Percentiles rank a stretch among this genome's conserved stretches.
Evolutionary conservation across 2,329 filamentous ascomycete species (phyloP).

Genomic region (Aureobasidium sp.): DNA sequence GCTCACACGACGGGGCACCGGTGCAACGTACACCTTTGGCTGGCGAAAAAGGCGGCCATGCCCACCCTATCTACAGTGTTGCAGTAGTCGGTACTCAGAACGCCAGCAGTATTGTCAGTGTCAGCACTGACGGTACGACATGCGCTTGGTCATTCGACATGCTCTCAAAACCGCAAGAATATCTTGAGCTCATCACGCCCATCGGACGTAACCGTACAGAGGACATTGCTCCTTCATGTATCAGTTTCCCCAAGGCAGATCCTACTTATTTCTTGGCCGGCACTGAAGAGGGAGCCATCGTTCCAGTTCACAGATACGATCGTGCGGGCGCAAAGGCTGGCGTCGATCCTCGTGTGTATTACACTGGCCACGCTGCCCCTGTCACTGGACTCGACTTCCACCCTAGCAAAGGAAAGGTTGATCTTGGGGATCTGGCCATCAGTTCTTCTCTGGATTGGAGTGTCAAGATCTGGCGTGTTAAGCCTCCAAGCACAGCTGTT

Average conservation of each 20-base stretch:
- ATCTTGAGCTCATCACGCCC: constrained; percentile 78
- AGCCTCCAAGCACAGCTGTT: constrained; percentile 47
- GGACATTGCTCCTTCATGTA: constrained; percentile 87
- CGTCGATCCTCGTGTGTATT: constrained; percentile 79
- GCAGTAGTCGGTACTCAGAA: constrained; percentile 97
- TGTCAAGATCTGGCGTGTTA: constrained; percentile 92
- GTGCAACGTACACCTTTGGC: constrained; percentile 95
- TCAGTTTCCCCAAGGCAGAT: constrained; percentile 89
- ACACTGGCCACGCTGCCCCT: constrained; percentile 82
- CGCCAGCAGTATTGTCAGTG: constrained; percentile 96
- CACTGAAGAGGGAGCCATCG: constrained; percentile 93
- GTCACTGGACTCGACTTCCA: constrained; percentile 97
- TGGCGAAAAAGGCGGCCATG: constrained; percentile 70
- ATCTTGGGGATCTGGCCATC: constrained; percentile 87
- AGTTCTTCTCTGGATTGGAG: constrained; percentile 95
- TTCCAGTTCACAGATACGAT: constrained; percentile 94
- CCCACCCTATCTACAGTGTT: constrained; percentile 91
- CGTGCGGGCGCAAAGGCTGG: constrained; percentile 94
- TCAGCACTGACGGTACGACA: constrained; percentile 91
- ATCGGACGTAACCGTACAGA: constrained; percentile 64
- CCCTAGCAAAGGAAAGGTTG: constrained; percentile 81
- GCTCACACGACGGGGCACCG: constrained; percentile 56
- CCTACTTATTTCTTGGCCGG: constrained; percentile 97
- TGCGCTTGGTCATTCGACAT: constrained; percentile 98
- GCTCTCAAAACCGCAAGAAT: constrained; percentile 92